Base-by-base conservation (phyloP, 208 protist species). In the Histomonas meleagridis region DNA sequence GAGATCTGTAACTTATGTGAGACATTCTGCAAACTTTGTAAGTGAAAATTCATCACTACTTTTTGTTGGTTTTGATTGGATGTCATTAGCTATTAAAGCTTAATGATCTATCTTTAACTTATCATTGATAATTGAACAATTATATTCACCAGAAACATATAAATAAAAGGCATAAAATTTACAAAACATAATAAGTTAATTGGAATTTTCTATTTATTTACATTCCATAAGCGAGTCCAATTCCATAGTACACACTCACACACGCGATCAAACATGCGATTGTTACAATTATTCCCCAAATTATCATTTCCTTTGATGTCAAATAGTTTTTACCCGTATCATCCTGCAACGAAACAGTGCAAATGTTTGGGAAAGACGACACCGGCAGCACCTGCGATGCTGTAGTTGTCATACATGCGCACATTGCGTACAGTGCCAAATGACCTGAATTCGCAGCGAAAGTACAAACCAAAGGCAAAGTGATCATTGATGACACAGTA, bases 401-500 rank as follows among this genome's bases (percentile, higher is more conserved):
- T 35, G 76, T 86, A 38, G 76, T 86, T 57, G 76, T 46, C 76
- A 86, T 86, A n/a, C 76, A 86, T 51, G 40, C 46, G 7, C n/a
- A 51, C 76, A 86, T 86, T n/a, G 40, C 43, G 35, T 51, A 86
- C 10, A 86, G 16, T 21, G 18, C 76, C 0, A 86, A n/a, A 48
- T 86, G 76, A 55, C 76, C 76, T 16, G 40, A 32, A 14, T 32
- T 55, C 38, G 40, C 76, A 32, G 76, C 40, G 35, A 86, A 86
- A 18, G 26, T 38, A 51, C 40, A 43, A 28, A 86, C 76, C 51
- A 86, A 46, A 28, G 76, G 76, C 21, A 86, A 32, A 12, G 76
- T 86, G 26, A 86, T 86, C 76, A 86, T 86, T 18, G 76, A 86
- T 5, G 76, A 86, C 4, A 86, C 76, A 53, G 76, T 86, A n/a